These are phyloP conservation scores for Leishmania turanica DNA, from an alignment of 208 protist genomes.

Conservation along the genomic window DNA sequence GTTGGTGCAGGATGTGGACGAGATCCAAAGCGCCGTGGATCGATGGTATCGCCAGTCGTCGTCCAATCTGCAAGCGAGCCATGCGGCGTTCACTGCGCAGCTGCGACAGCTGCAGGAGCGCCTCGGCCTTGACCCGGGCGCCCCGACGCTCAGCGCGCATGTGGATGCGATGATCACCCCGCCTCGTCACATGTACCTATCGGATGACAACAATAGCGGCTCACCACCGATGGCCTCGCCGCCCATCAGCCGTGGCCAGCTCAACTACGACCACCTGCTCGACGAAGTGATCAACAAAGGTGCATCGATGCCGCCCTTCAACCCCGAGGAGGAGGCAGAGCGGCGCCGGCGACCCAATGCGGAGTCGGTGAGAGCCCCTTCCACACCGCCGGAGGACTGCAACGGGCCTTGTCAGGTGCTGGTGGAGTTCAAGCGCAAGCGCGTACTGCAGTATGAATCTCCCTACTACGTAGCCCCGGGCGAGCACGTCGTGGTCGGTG, in stretches of 20 bases:
- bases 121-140: slow-evolving; percentile 32
- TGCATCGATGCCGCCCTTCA: slow-evolving; percentile 27
- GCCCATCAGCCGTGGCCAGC: slow-evolving; percentile 41
- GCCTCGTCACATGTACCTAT: slow-evolving; percentile 36
- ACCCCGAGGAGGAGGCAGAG: slow-evolving; percentile 45
- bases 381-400: slow-evolving; percentile 55
- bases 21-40: slow-evolving; percentile 64
- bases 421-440: slow-evolving; percentile 91
- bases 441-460: slow-evolving; percentile 84
- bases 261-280: slow-evolving; percentile 59
- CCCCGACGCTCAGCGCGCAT: slow-evolving; percentile 10
- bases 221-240: slow-evolving; percentile 68
- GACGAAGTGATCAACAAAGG: slow-evolving; percentile 43
- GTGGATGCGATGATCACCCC: slow-evolving; percentile 52
- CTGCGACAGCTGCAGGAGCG: slow-evolving; percentile 58
- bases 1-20: slow-evolving; percentile 67
- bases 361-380: slow-evolving; percentile 41
- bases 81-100: slow-evolving; percentile 44
- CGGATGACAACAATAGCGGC: slow-evolving; percentile 37
- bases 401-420: slow-evolving; percentile 86
- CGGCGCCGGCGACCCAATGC: slow-evolving; percentile 54
- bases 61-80: slow-evolving; percentile 39
- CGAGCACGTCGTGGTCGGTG: slow-evolving; percentile 91
- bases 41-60: slow-evolving; percentile 62
- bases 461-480: slow-evolving; percentile 75